Evolutionary conservation across 179 eudicot species (phyloP), one percentile per base, ranked within the genome.

Genomic region (Silene coronaria): DNA sequence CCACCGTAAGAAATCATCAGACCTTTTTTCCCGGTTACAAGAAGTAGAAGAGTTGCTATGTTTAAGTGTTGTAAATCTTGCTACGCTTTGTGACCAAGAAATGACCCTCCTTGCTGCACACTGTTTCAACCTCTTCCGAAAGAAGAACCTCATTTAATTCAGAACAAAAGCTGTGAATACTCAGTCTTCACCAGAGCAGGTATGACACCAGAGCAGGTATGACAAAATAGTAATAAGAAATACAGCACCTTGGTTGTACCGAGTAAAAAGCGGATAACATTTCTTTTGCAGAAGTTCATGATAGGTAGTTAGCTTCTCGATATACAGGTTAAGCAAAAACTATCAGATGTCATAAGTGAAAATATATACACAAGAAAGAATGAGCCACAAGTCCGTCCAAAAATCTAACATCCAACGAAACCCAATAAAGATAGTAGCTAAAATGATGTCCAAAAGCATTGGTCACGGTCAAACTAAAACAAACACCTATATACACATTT

Each of bases 11-110:
- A 23, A 27, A 70, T 22, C 21, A 68, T 45, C 7, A 21, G 72
- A 12, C 72, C 57, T 38, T 22, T 42, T 42, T 46, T 14, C 60
- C 22, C 12, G 21, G 14, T 21, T 19, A 16, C 21, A 36, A 67
- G 27, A 36, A 5, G 48, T 42, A 42, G 4, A 62, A 23, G 65
- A 62, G 32, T 19, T 19, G 63, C 24, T n/a, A 59, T 2, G 63
- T 9, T 19, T 58, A 4, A 58, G 24, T 19, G 23, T 58, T 3
- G 62, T 58, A 19, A 21, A n/a, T 58, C 12, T 19, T 58, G 27
- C 14, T 28, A 26, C 5, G 32, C 32, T 27, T 61, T 61, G 46
- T 66, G 70, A 26, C 23, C 70, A 66, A 66, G 70, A 66, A 63
- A 42, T 2, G 22, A 66, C 28, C 46, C 24, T 66, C 70, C 36